Evolutionary conservation across 2,329 filamentous ascomycete species (phyloP), one percentile per base, ranked within the genome.

Genomic region (Epichloe coenophiala): DNA sequence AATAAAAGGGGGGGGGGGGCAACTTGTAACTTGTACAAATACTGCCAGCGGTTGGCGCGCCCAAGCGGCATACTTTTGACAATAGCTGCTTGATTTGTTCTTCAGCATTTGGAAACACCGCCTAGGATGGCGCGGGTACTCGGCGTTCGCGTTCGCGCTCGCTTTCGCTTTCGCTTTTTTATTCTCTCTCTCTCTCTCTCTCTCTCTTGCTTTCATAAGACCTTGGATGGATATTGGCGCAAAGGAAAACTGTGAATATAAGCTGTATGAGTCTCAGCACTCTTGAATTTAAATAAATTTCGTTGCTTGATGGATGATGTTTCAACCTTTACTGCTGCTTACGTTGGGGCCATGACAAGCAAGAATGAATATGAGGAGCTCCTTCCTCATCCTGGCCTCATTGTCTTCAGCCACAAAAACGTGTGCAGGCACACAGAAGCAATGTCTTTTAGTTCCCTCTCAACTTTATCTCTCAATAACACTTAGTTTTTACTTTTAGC

Each of bases 1-100:
- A 15, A 15, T 21, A 5, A 27, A n/a, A n/a, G n/a, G n/a, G n/a
- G 17, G 21, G 21, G 44, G 37, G 33, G 4, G n/a, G 12, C 37
- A 41, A 50, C 19, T 52, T 50, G 50, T 48, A 41, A 51, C 19
- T 52, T 50, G 50, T 48, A 49, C 39, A 39, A 13, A 49, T 47
- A 49, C 21, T 31, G 46, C 36, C 21, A 42, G 44, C 37, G 51
- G 39, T 8, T 35, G 38, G 27, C 27, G 38, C 2, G 27, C 33
- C 38, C 3, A 42, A 17, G n/a, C 19, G 11, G 11, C 3, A 37
- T 27, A 44, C 27, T 41, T 21, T 41, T 21, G 12, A 48, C 33
- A 45, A 27, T 27, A 1, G 33, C 45, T 21, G 37, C 38, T n/a
- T 49, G 23, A 3, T n/a, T 36, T 35, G 21, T 39, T 45, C 38